Base-by-base conservation (phyloP, 1,284 basidiomycete genomes). In the Hemileccinum hortonii region DNA sequence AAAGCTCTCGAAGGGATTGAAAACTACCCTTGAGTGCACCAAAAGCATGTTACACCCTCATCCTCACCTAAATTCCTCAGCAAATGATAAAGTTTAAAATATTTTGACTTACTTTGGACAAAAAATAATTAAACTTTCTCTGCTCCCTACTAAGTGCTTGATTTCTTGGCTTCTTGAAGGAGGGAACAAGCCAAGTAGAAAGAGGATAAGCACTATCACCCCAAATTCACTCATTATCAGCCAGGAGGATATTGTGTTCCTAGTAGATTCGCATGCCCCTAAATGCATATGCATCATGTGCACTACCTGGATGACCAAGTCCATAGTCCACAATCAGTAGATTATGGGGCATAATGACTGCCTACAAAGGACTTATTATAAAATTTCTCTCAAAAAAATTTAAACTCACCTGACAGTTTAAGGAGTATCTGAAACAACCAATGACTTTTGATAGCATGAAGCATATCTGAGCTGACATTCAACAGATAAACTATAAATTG, bases 141-240 rank as follows among this genome's bases (percentile, higher is more conserved):
- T 54, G 41, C 0, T 50, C 9, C 1, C 15, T 4, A 0, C 4
- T 26, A 0, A 53, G 12, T 0, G 3, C 10, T 4, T 40, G 29
- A 16, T 42, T 22, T 4, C 33, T 21, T 45, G 30, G 37, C 44
- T 47, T 47, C 6, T 56, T 55, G 19, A 55, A 55, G 7, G 48
- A 42, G 16, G 42, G 43, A 2, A 55, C 33, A 55, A 26, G 50
- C 58, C 35, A 56, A 36, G 44, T 52, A 3, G 12, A 18, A 4
- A 44, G n/a, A 21, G 38, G 35, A 16, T 53, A 52, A 2, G 47
- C 41, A 43, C 40, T 52, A 14, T 54, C 55, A 9, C 24, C 57
- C 58, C 55, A 60, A 8, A 59, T 49, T 45, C 53, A 60, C n/a
- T 61, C 40, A 19, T 52, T 26, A 3, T 30, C 14, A 33, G 44